These are phyloP conservation scores for Adansonia digitata DNA, from an alignment of 345 rosid species.

Conservation along the genomic window DNA sequence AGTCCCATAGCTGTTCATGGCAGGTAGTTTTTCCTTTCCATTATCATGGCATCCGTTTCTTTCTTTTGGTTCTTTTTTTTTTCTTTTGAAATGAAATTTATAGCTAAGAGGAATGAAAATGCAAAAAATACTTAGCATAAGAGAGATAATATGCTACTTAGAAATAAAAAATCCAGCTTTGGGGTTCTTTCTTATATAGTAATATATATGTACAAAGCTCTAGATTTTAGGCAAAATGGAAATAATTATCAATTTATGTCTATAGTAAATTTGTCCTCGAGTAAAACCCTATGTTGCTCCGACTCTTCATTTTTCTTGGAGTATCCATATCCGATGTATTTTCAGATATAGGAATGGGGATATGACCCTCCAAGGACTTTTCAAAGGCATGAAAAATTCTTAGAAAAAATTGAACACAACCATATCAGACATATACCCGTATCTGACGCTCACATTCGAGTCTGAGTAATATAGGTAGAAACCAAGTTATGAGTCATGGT, in stretches of 20 bases:
- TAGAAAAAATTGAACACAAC: too few species aligned
- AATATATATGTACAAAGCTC: not conserved
- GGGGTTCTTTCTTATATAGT: not conserved
- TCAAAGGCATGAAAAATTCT: too few species aligned
- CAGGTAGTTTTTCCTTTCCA: constrained; percentile 44
- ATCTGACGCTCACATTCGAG: too few species aligned
- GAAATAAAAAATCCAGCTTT: not conserved
- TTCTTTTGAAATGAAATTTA: not conserved
- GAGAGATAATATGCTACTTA: not conserved
- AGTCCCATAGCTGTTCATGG: constrained; percentile 41
- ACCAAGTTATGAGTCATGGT: not conserved
- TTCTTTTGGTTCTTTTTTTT: not conserved
- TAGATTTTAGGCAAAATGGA: not conserved
- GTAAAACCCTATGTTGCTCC: too few species aligned
- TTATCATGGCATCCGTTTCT: not conserved
- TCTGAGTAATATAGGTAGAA: too few species aligned
- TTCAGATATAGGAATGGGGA: too few species aligned
- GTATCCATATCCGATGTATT: too few species aligned
- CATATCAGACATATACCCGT: too few species aligned
- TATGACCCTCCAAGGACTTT: too few species aligned
- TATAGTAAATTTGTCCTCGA: not conserved
- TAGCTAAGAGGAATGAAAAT: not conserved
- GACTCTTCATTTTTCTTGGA: too few species aligned
- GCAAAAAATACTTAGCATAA: not conserved
- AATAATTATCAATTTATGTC: not conserved